Base-by-base conservation (phyloP, 2,329 filamentous ascomycete species). In the Arthrobotrys pseudoclavata region DNA sequence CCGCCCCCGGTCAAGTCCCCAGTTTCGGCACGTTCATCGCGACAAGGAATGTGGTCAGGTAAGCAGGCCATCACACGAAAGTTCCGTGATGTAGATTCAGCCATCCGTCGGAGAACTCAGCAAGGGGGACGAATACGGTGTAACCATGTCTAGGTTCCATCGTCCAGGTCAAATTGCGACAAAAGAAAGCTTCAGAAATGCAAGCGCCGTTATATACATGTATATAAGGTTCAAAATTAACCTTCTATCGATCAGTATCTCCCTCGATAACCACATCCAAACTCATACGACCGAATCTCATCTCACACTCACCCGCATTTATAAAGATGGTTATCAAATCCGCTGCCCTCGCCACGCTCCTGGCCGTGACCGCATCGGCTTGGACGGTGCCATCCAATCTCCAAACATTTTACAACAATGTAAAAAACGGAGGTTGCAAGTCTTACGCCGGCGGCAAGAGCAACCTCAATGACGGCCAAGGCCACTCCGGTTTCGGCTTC, bases 401-500 rank as follows among this genome's bases (percentile, higher is more conserved):
- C 26, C 61, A 75, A 40, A 67, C 53, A 0, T 75, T 79, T 47
- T 79, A 79, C 20, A 64, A 79, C 24, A 64, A 52, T 42, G 74
- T 79, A 3, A 79, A 79, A 24, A 64, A 61, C 20, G 69, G 74
- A 9, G 69, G 72, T 18, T 79, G 79, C 37, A 64, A 55, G 13
- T 69, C 72, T 10, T 79, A 57, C 18, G 57, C 53, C 13, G 29
- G 37, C 3, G 61, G 55, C 26, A 71, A 66, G 22, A 62, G 45
- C 26, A 71, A 79, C 24, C 61, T 79, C 9, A 68, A 79, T 24
- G 79, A 79, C 48, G 79, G 79, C 20, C 79, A 79, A 15, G 79
- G 75, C 18, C 72, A 80, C 61, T 81, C 80, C 47, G 79, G 79
- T 50, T 84, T 83, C 63, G 80, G 81, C 9, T 88, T 88, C 82